Conservation (phyloP, 768 basidiomycete species). For the Myochromella boudieri region DNA sequence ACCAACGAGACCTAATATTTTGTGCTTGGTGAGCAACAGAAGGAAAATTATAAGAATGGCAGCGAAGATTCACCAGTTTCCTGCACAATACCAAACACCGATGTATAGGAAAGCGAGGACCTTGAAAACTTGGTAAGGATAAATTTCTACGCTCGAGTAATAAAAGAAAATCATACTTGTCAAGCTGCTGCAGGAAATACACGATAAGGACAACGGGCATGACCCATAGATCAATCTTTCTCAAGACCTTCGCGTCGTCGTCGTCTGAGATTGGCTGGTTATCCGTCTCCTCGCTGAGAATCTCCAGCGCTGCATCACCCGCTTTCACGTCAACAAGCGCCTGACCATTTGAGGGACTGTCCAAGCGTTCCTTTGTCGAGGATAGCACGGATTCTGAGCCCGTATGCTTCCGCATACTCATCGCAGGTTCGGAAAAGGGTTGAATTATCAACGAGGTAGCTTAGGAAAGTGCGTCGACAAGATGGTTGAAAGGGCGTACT, state of each 20-base stretch:
- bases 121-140: constrained; percentile 17
- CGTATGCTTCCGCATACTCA: no score
- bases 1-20: constrained; percentile 33
- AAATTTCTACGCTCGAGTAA: neutral
- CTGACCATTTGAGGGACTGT: no score
- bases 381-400: no score
- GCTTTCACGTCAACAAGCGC: constrained; percentile 10
- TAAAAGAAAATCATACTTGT: constrained; percentile 43
- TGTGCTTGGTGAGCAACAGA: neutral
- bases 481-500: no score
- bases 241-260: constrained; percentile 30
- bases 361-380: no score
- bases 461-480: no score
- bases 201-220: constrained; percentile 38
- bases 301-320: constrained; percentile 31
- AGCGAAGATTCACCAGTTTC: constrained; percentile 37
- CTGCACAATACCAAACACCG: constrained; percentile 40
- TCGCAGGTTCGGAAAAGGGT: no score
- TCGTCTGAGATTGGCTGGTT: constrained; percentile 28
- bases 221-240: constrained; percentile 40
- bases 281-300: constrained; percentile 23
- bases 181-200: constrained; percentile 44
- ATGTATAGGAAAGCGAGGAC: constrained; percentile 47
- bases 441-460: no score
- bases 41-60: neutral